Conservation (phyloP, 2,329 filamentous ascomycete genomes). For the Paecilomyces variotii region DNA sequence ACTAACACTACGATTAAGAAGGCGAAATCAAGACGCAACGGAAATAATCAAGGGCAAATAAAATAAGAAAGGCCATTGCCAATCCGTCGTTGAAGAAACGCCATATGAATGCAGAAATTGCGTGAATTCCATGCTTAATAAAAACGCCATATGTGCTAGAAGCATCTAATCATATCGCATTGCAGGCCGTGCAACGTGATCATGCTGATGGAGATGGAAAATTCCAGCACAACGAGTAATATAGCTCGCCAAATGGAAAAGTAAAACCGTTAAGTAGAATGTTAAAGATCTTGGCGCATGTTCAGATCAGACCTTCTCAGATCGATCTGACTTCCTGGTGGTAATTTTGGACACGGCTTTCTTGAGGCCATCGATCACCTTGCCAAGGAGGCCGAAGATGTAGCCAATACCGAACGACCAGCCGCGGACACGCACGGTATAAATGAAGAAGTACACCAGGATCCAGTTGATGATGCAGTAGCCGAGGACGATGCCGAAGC, state of each 20-base stretch:
- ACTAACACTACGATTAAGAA: not conserved
- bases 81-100: not conserved
- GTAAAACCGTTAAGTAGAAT: no score
- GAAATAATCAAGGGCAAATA: not conserved
- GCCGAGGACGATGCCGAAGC: constrained; percentile 64
- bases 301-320: constrained; percentile 1
- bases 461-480: constrained; percentile 65
- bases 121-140: not conserved
- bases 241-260: not conserved
- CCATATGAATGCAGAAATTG: not conserved
- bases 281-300: not conserved
- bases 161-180: not conserved
- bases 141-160: not conserved
- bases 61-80: not conserved
- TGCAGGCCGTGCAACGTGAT: not conserved
- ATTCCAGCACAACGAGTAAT: not conserved
- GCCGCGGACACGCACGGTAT: constrained; percentile 59
- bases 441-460: constrained; percentile 70
- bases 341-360: constrained; percentile 10
- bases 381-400: constrained; percentile 45
- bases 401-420: constrained; percentile 63
- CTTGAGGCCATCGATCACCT: constrained; percentile 27
- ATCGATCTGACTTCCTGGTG: constrained; percentile 13
- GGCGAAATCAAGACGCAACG: not conserved
- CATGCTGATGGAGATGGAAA: not conserved